Percentiles rank a stretch among this genome's conserved stretches.
Conservation (phyloP, 1,284 basidiomycete genomes). For the Baeospora myosura region DNA sequence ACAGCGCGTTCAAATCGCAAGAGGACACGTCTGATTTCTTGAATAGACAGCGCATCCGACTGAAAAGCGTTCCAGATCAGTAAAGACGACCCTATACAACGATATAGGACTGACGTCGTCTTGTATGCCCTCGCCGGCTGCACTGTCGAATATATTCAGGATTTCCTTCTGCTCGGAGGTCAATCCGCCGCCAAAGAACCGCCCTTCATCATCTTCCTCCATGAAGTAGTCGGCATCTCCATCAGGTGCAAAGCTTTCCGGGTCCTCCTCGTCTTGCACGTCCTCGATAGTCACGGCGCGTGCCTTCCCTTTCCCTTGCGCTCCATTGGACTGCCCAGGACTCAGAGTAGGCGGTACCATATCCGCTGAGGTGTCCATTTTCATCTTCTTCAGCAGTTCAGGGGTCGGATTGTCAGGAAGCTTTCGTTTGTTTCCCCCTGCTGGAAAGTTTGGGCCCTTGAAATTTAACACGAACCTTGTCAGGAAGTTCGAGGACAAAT, state of each 20-base stretch:
- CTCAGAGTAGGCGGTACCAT: slow-evolving; percentile 11
- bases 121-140: slow-evolving; percentile 52
- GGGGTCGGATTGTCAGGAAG: slow-evolving; percentile 78
- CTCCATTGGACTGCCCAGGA: neutral
- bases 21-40: slow-evolving; percentile 68
- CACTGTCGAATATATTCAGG: slow-evolving; percentile 80
- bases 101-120: slow-evolving; percentile 55
- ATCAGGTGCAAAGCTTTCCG: slow-evolving; percentile 61
- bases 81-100: neutral
- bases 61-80: slow-evolving; percentile 21
- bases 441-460: slow-evolving; percentile 66
- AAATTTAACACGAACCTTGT: too few relatives aligned
- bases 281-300: slow-evolving; percentile 49
- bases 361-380: slow-evolving; percentile 35
- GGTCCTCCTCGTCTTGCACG: slow-evolving; percentile 19
- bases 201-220: slow-evolving; percentile 87
- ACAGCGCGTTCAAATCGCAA: slow-evolving; percentile 82
- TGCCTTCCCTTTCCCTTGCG: slow-evolving; percentile 26
- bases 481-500: too few relatives aligned
- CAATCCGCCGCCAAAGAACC: slow-evolving; percentile 90
- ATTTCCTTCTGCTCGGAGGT: slow-evolving; percentile 88
- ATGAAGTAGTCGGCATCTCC: slow-evolving; percentile 83
- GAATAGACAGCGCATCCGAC: slow-evolving; percentile 62
- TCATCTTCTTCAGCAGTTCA: slow-evolving; percentile 76
- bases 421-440: slow-evolving; percentile 64